Base-by-base conservation (phyloP, 805 yeast genomes). In the Wickerhamomyces ciferrii region DNA sequence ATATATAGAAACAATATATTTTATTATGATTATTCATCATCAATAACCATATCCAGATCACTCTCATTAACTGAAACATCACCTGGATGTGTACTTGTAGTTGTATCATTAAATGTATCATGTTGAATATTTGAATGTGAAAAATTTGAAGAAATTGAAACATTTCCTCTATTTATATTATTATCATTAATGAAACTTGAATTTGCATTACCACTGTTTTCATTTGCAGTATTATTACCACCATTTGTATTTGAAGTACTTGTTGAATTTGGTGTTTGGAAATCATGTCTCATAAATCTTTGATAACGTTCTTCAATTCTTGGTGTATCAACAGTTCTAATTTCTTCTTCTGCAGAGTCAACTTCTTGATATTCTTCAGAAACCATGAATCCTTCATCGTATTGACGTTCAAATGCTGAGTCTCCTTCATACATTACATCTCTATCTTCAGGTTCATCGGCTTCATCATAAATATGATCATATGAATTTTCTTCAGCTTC, bases 21-120 rank as follows among this genome's bases (percentile, higher is more conserved):
- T 41, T 14, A 23, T 17, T 11, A 24, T 40, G 19, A 5, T 21
- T 14, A 40, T 14, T 41, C 39, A 18, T 61, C 72, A 48, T 73
- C 76, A 41, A 74, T 58, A 19, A 72, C 65, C 77, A 74, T 73
- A 49, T 72, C 77, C 47, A 67, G 54, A 43, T 70, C 71, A 15
- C 68, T 62, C 31, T 65, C 67, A 43, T 67, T 69, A 39, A 61
- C 53, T 9, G 56, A 56, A 8, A 56, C 53, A 37, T 58, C 56
- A 8, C 58, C 65, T 45, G 57, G 44, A 23, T 41, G 43, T 14
- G 27, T 21, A 7, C 23, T 24, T 37, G 39, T 37, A 15, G 43
- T n/a, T n/a, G n/a, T 20, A 27, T 56, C 59, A 40, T 46, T 43
- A 31, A 48, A 48, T 13, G 51, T 43, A 32, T 40, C 49, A 21